A percentile compares a stretch with the other conserved stretches of the same genome.
These are phyloP conservation scores for Akanthomyces lecanii DNA, from an alignment of 2,329 filamentous ascomycete species.

Conservation along the genomic window DNA sequence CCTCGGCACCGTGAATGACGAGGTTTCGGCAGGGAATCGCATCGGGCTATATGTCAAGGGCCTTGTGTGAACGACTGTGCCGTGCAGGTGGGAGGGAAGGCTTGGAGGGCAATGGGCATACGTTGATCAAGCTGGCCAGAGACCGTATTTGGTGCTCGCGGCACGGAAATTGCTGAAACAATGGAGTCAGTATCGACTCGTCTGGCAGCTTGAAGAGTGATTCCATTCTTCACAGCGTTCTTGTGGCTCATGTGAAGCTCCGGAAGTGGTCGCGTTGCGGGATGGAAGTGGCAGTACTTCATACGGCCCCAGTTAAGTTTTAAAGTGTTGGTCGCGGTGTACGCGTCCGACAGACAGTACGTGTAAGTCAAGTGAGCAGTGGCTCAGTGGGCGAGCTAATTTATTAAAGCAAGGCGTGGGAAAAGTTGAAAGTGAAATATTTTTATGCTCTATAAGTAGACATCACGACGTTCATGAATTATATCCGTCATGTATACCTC, in stretches of 20 bases:
- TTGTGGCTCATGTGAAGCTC: not conserved
- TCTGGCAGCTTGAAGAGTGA: constrained; percentile 49
- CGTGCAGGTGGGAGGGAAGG: not conserved
- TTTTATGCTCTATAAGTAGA: not conserved
- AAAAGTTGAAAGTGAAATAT: not conserved
- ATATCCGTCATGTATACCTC: not conserved
- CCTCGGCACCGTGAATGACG: constrained; percentile 77
- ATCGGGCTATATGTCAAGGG: constrained; percentile 44
- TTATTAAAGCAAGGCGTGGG: not conserved
- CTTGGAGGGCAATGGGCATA: constrained; percentile 27
- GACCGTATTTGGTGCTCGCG: constrained; percentile 57
- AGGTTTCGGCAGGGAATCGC: constrained; percentile 70
- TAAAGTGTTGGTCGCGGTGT: constrained; percentile 2
- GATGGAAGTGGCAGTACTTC: not conserved
- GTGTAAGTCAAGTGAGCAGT: not conserved
- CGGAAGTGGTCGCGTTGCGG: not conserved
- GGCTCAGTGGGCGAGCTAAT: no score
- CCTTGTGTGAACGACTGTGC: constrained; percentile 5
- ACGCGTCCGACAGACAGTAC: not conserved
- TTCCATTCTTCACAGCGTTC: constrained; percentile 26
- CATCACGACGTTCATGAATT: not conserved
- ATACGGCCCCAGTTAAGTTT: constrained; percentile 5
- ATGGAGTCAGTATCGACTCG: constrained; percentile 43
- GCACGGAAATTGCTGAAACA: constrained; percentile 50
- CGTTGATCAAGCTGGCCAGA: constrained; percentile 51